phyloP scores from a whole-genome alignment of 768 basidiomycete species.

The Coprinopsis cinerea region DNA sequence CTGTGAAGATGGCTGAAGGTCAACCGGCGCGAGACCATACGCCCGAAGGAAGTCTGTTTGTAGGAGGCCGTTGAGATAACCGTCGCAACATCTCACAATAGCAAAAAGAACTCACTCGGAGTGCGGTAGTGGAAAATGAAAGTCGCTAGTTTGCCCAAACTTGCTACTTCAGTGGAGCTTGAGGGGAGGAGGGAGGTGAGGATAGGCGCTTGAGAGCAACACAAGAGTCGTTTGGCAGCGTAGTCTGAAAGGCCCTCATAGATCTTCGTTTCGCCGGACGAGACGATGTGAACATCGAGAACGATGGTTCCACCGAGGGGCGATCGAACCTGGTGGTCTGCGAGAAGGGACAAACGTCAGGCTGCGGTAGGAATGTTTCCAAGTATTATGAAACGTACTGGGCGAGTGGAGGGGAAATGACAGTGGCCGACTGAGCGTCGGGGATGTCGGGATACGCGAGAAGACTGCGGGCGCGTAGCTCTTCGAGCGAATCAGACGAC shows the following conservation, averaged over 20 bases:
- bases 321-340: conserved; percentile 18
- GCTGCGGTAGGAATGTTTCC: too few species aligned
- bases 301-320: conserved; percentile 25
- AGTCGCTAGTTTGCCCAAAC: conserved; percentile 25
- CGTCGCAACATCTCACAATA: too few species aligned
- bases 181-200: conserved; percentile 25
- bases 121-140: conserved; percentile 28
- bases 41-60: conserved; percentile 18
- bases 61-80: background rate
- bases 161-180: conserved; percentile 26
- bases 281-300: conserved; percentile 25
- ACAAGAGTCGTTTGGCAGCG: conserved; percentile 14
- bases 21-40: conserved; percentile 17
- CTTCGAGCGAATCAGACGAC: conserved; percentile 24
- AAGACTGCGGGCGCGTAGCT: conserved; percentile 27
- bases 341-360: conserved; percentile 4
- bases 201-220: conserved; percentile 20
- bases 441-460: conserved; percentile 25
- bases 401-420: conserved; percentile 17
- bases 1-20: background rate
- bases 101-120: conserved; percentile 15
- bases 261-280: conserved; percentile 24
- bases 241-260: conserved; percentile 25
- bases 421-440: conserved; percentile 23
- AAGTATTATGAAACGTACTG: conserved; percentile 7